Evolutionary conservation across 2,329 filamentous ascomycete species (phyloP).

Genomic region (Karstenula rhodostoma): DNA sequence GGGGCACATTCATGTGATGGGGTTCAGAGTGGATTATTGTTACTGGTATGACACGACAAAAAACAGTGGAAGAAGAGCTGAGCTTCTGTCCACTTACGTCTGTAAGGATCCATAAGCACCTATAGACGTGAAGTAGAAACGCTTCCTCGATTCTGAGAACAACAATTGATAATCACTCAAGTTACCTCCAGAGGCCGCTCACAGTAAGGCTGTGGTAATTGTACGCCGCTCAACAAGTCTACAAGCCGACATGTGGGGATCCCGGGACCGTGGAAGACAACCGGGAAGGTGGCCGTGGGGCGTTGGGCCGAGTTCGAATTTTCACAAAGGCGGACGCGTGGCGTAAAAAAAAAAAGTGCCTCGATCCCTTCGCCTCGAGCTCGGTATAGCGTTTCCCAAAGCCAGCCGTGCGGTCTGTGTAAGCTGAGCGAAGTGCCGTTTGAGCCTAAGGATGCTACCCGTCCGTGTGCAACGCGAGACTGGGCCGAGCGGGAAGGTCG

Average conservation of each 20-base stretch:
- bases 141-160: background rate
- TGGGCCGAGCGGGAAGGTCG: background rate
- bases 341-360: background rate
- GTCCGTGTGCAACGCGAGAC: constrained; percentile 3
- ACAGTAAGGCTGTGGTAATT: background rate
- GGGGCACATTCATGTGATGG: background rate
- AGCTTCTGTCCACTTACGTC: background rate
- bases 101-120: background rate
- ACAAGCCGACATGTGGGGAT: background rate
- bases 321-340: background rate
- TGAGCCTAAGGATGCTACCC: background rate
- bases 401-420: background rate
- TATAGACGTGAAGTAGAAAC: background rate
- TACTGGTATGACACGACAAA: background rate
- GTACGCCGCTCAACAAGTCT: background rate
- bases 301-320: too few species aligned
- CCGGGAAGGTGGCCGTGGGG: too few species aligned
- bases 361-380: background rate
- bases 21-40: background rate
- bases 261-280: too few species aligned
- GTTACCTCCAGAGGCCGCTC: background rate
- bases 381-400: background rate
- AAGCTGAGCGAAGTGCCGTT: constrained; percentile 2
- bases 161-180: background rate
- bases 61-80: background rate